Percentiles rank a stretch among this genome's conserved stretches.
Evolutionary conservation across 2,329 filamentous ascomycete genomes (phyloP).

Genomic region (Curvularia spicifera): DNA sequence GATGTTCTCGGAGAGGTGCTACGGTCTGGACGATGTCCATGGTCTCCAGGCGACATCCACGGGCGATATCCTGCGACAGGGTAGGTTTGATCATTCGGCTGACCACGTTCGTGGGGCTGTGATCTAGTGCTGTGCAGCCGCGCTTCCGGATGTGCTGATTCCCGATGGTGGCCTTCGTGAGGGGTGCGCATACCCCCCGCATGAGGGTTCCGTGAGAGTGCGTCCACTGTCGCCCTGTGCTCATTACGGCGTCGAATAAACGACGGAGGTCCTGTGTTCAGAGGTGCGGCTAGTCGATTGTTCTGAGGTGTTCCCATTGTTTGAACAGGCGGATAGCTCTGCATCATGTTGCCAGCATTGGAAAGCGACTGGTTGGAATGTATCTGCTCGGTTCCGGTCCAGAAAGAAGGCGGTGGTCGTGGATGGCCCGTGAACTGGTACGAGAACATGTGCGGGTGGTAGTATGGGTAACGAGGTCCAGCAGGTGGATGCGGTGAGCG

Average conservation of each 20-base stretch:
- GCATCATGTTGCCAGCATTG: conserved; percentile 12
- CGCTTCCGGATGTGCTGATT: conserved; percentile 12
- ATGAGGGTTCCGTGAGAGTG: conserved; percentile 14
- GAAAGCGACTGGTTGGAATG: conserved; percentile 10
- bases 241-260: conserved; percentile 14
- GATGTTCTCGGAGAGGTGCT: conserved; percentile 39
- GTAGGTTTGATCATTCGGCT: conserved; percentile 14
- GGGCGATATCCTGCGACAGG: conserved; percentile 23
- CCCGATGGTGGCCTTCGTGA: conserved; percentile 18
- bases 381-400: conserved; percentile 16
- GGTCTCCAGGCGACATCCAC: conserved; percentile 16
- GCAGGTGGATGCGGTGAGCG: conserved; percentile 16
- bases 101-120: conserved; percentile 24
- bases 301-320: conserved; percentile 3
- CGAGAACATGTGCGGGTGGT: conserved; percentile 17
- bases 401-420: conserved; percentile 29
- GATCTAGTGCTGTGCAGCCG: conserved; percentile 14
- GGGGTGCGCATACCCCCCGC: conserved; percentile 12
- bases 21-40: conserved; percentile 32
- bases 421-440: conserved; percentile 14
- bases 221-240: conserved; percentile 5
- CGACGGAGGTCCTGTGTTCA: conserved; percentile 4
- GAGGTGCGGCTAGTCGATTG: conserved; percentile 7
- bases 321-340: conserved; percentile 11
- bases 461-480: conserved; percentile 18